Base-by-base conservation (phyloP, 495 filamentous ascomycete species). In the Penicillium cinerascens region DNA sequence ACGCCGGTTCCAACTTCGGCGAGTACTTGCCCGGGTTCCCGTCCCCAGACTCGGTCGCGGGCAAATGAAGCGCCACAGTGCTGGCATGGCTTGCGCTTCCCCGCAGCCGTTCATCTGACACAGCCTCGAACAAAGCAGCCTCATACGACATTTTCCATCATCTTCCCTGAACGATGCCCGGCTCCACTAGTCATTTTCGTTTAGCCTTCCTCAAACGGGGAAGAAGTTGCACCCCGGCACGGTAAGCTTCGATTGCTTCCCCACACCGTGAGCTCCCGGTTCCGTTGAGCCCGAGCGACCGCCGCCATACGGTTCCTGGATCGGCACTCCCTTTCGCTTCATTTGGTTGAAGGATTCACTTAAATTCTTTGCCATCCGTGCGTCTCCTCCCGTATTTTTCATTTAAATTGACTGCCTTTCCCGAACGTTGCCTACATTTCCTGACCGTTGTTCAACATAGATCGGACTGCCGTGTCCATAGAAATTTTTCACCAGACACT, bases 301-400 rank as follows among this genome's bases (percentile, higher is more conserved):
- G 33, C 18, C 45, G 43, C 41, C 42, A 54, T 45, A 39, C 53
- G 38, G 52, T 55, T 38, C 58, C 52, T 58, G 58, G 54, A 64
- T 61, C 52, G 47, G 50, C 60, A 55, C 37, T 22, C 42, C 26
- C 22, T 26, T 35, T 55, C 42, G 22, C 39, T 42, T 21, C 15
- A 22, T 40, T 39, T 8, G 44, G 46, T 10, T 20, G 29, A 25
- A 42, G 37, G 9, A 21, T 23, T 40, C 50, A 36, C 20, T 49
- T 37, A 45, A 54, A 33, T 51, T 11, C 25, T 7, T 27, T 40
- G 7, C 10, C 25, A 27, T 22, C 25, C 10, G 26, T 18, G 23
- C 36, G 16, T 21, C 9, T 21, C 18, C 37, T 18, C 6, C 8
- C 8, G 1, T n/a, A 3, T 3, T 8, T 20, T 5, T 18, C 5